A percentile compares a stretch with the other conserved stretches of the same genome.
These are phyloP conservation scores for Candida pseudoglaebosa DNA, from an alignment of 805 yeast genomes.

Conservation along the genomic window DNA sequence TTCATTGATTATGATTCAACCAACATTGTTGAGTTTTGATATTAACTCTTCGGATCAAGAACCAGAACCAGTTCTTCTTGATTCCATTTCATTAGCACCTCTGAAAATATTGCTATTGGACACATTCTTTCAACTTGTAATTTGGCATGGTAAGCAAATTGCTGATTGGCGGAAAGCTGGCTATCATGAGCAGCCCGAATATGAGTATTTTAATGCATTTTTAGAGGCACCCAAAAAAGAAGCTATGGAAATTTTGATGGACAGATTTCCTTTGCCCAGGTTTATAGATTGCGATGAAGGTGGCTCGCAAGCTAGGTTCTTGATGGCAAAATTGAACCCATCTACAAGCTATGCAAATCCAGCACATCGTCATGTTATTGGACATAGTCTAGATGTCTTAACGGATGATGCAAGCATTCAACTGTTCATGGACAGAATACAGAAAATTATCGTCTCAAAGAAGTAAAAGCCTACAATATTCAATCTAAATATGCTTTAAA, in stretches of 20 bases:
- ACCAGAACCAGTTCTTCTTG: slow-evolving; percentile 61
- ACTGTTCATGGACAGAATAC: slow-evolving; percentile 53
- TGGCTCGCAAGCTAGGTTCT: slow-evolving; percentile 70
- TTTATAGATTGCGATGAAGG: slow-evolving; percentile 73
- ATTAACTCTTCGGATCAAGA: slow-evolving; percentile 40
- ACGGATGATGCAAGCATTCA: slow-evolving; percentile 62
- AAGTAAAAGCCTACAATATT: too few species aligned
- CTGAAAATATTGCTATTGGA: slow-evolving; percentile 56
- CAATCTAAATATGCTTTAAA: too few species aligned
- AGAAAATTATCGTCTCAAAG: slow-evolving; percentile 27
- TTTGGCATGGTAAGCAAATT: slow-evolving; percentile 61
- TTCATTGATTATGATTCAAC: slow-evolving; percentile 66
- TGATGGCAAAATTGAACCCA: slow-evolving; percentile 67
- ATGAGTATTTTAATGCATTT: slow-evolving; percentile 54
- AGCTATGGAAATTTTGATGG: slow-evolving; percentile 61
- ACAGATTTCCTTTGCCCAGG: slow-evolving; percentile 68
- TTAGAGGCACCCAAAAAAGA: slow-evolving; percentile 60
- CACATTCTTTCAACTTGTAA: slow-evolving; percentile 66
- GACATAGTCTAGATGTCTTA: slow-evolving; percentile 33
- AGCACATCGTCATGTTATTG: slow-evolving; percentile 22
- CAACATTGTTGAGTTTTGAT: slow-evolving; percentile 58
- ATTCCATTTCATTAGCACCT: slow-evolving; percentile 58
- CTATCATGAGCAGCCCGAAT: slow-evolving; percentile 59
- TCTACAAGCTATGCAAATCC: slow-evolving; percentile 49
- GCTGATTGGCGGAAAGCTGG: slow-evolving; percentile 66